These are phyloP conservation scores for Coniophora puteana DNA, from an alignment of 1,284 basidiomycete genomes.

Conservation along the genomic window DNA sequence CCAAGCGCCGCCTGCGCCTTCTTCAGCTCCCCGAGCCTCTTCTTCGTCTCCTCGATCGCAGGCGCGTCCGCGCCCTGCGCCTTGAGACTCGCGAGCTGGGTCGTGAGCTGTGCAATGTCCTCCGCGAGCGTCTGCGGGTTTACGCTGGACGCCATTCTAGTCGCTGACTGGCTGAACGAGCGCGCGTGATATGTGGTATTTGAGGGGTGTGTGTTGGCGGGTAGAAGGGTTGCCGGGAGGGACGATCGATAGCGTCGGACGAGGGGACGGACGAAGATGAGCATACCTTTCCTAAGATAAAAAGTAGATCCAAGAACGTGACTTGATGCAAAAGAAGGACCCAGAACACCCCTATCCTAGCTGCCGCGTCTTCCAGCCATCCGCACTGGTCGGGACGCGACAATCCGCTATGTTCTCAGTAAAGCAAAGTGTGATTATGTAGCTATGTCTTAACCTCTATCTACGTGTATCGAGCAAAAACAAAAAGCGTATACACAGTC, in stretches of 20 bases:
- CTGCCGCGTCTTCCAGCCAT: no score
- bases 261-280: slow-evolving; percentile 12
- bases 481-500: no score
- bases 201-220: slow-evolving; percentile 2
- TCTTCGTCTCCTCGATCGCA: slow-evolving; percentile 60
- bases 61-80: slow-evolving; percentile 46
- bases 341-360: slow-evolving; percentile 19
- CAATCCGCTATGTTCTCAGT: no score
- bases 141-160: slow-evolving; percentile 32
- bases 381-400: no score
- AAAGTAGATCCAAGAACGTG: slow-evolving; percentile 12
- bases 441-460: no score
- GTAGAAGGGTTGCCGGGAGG: slow-evolving; percentile 5
- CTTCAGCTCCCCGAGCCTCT: slow-evolving; percentile 69
- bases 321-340: slow-evolving; percentile 23
- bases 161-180: no score
- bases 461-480: no score
- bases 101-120: slow-evolving; percentile 51
- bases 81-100: slow-evolving; percentile 56
- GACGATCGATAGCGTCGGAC: slow-evolving; percentile 24
- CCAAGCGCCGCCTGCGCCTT: slow-evolving; percentile 46
- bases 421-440: no score
- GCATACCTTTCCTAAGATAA: slow-evolving; percentile 14
- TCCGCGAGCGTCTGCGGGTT: slow-evolving; percentile 37
- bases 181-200: no score